Evolutionary conservation across 768 basidiomycete species (phyloP).

Genomic region (Agrocybe praecox): DNA sequence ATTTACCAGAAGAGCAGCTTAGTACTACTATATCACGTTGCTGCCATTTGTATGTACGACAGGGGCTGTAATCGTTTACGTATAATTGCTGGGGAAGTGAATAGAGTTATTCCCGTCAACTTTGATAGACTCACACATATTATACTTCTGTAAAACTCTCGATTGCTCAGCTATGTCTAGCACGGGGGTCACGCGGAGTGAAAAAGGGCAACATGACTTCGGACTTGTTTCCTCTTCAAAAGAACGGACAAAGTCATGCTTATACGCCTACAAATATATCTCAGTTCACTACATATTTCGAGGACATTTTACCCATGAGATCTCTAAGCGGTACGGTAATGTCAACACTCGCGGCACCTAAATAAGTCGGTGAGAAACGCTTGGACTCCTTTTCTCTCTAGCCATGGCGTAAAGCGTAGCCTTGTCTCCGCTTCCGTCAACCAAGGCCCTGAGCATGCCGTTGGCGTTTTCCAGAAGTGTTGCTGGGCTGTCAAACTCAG

Average conservation of each 20-base stretch:
- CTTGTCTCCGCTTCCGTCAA: constrained; percentile 25
- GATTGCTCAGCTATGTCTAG: no score
- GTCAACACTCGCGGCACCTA: constrained; percentile 2
- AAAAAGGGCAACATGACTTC: no score
- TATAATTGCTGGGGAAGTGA: no score
- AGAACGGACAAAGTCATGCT: not conserved
- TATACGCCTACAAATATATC: constrained; percentile 1
- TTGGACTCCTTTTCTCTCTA: constrained; percentile 6
- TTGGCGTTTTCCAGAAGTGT: constrained; percentile 15
- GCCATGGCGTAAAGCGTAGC: constrained; percentile 24
- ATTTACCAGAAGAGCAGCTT: no score
- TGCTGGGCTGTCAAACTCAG: constrained; percentile 21
- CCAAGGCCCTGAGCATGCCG: constrained; percentile 20
- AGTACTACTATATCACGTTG: no score
- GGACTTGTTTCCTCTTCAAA: no score
- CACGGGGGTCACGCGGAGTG: no score
- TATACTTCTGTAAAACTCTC: no score
- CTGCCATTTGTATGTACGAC: no score
- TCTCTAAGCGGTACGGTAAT: constrained; percentile 2
- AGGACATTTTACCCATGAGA: constrained; percentile 13
- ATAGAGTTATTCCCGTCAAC: no score
- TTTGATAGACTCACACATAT: no score
- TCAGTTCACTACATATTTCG: not conserved
- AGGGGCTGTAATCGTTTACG: no score
- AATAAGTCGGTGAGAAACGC: constrained; percentile 10